phyloP scores from a whole-genome alignment of 768 basidiomycete species.

The Phlebiopsis flavidoalba region DNA sequence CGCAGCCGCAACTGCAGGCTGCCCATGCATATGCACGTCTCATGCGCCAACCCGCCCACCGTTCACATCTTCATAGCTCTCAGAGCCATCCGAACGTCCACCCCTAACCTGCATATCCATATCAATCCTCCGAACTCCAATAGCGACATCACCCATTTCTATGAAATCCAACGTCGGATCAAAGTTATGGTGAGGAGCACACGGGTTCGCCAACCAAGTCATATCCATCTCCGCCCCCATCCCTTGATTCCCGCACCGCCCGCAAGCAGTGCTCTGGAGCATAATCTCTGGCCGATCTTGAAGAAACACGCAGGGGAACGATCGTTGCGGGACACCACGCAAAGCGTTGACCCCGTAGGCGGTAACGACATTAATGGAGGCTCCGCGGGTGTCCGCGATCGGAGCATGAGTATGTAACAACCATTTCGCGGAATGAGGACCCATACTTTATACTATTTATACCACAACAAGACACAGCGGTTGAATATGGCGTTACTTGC shows the following conservation, averaged over 20 bases:
- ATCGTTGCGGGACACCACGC: conserved; percentile 2
- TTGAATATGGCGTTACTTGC: no score
- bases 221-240: conserved; percentile 36
- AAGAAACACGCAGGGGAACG: conserved; percentile 7
- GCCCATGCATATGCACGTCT: conserved; percentile 17
- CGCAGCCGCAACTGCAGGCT: conserved; percentile 7
- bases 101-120: conserved; percentile 27
- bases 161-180: conserved; percentile 1
- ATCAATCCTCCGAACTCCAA: conserved; percentile 17
- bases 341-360: conserved; percentile 22
- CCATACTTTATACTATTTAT: conserved; percentile 2
- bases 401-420: not conserved
- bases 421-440: not conserved
- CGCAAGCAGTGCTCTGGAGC: conserved; percentile 11
- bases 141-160: not conserved
- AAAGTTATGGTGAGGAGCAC: not conserved
- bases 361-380: conserved; percentile 7
- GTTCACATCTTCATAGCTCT: conserved; percentile 18
- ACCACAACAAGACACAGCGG: not conserved
- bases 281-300: conserved; percentile 8
- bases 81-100: conserved; percentile 18
- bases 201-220: conserved; percentile 23
- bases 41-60: conserved; percentile 16
- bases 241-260: conserved; percentile 35
- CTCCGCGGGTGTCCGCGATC: conserved; percentile 4